Evolutionary conservation across 2,329 filamentous ascomycete species (phyloP).

Genomic region (Elsinoe australis): DNA sequence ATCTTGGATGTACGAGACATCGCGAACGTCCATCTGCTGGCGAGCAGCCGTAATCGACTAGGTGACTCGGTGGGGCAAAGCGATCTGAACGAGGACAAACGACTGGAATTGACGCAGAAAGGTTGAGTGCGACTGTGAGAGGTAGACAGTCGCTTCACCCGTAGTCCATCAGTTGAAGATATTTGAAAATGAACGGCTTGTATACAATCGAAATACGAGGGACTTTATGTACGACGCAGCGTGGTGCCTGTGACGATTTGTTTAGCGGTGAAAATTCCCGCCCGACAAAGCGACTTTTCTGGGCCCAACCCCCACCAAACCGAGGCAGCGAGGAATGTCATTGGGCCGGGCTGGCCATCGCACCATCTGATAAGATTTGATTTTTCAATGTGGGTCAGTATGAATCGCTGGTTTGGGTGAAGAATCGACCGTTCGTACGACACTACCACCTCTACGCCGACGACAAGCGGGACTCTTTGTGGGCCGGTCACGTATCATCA

Average conservation of each 20-base stretch:
- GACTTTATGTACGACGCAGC: background rate
- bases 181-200: background rate
- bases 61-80: background rate
- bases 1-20: slow-evolving; percentile 15
- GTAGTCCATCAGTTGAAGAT: slow-evolving; percentile 9
- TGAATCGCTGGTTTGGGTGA: too few species aligned
- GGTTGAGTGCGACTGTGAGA: slow-evolving; percentile 13
- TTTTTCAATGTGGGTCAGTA: slow-evolving; percentile 9
- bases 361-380: slow-evolving; percentile 15
- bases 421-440: too few species aligned
- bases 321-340: background rate
- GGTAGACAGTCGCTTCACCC: slow-evolving; percentile 10
- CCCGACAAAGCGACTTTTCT: background rate
- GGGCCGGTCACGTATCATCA: background rate
- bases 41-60: background rate
- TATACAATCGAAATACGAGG: background rate
- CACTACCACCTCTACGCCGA: background rate
- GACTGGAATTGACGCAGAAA: background rate
- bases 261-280: slow-evolving; percentile 14
- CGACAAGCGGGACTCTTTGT: background rate
- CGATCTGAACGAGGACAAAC: background rate
- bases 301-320: background rate
- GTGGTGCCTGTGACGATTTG: slow-evolving; percentile 1
- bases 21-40: slow-evolving; percentile 20
- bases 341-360: background rate